phyloP scores from a whole-genome alignment of 2,329 filamentous ascomycete species.

The Helicocarpus griseus region DNA sequence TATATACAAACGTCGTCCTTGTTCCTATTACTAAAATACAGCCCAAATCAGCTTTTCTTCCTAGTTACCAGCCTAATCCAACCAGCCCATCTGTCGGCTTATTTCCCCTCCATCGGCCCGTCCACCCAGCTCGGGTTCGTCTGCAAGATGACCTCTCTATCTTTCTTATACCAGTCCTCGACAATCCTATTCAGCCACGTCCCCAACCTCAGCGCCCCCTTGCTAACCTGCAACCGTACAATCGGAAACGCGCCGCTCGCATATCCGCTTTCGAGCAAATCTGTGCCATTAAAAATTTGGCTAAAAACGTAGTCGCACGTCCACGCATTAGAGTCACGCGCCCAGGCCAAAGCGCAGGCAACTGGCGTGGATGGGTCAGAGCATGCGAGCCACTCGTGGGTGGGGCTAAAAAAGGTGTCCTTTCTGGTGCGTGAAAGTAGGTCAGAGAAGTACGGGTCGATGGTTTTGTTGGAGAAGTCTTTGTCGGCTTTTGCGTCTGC shows the following conservation, averaged over 20 bases:
- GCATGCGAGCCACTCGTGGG: slow-evolving; percentile 1
- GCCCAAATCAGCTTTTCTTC: no score
- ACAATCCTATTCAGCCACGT: slow-evolving; percentile 4
- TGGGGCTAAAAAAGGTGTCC: slow-evolving; percentile 5
- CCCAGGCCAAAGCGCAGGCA: slow-evolving; percentile 4
- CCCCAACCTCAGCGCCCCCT: slow-evolving; percentile 3
- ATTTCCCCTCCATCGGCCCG: slow-evolving; percentile 4
- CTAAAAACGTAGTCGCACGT: slow-evolving; percentile 7
- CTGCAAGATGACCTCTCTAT: slow-evolving; percentile 3
- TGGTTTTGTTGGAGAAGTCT: slow-evolving; percentile 6
- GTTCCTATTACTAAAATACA: no score
- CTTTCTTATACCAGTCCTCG: not conserved
- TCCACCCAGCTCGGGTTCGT: slow-evolving; percentile 5
- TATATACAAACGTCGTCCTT: no score
- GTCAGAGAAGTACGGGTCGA: slow-evolving; percentile 5
- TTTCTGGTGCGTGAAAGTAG: not conserved
- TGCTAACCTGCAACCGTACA: slow-evolving; percentile 6
- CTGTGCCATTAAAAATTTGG: slow-evolving; percentile 4
- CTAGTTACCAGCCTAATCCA: not conserved
- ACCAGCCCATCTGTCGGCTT: not conserved
- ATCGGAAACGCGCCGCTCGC: slow-evolving; percentile 4
- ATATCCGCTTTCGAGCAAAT: slow-evolving; percentile 4
- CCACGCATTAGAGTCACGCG: slow-evolving; percentile 4
- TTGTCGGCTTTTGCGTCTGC: not conserved
- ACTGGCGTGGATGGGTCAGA: slow-evolving; percentile 5